These are phyloP conservation scores for Neurospora sp. DNA, from an alignment of 495 filamentous ascomycete genomes.

Conservation along the genomic window DNA sequence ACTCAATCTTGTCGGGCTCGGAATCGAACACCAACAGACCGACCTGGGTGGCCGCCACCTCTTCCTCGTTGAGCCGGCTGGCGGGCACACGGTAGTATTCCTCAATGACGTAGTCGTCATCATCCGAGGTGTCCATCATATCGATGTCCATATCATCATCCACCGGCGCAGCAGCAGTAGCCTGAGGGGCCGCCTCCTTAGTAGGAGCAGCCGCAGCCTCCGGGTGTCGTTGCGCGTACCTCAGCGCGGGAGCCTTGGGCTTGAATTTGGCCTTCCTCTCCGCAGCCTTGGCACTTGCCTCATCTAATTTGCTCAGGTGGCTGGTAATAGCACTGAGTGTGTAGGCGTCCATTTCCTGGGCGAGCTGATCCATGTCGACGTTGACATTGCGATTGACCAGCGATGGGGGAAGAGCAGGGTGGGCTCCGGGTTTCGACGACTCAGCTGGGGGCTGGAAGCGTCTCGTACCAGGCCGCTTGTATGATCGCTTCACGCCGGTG, in stretches of 20 bases:
- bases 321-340: constrained; percentile 38
- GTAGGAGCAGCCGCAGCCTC: constrained; percentile 10
- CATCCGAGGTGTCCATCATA: constrained; percentile 28
- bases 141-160: constrained; percentile 19
- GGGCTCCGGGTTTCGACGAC: background rate
- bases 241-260: constrained; percentile 35
- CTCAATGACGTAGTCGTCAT: constrained; percentile 42
- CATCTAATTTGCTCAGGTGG: constrained; percentile 28
- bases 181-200: constrained; percentile 2
- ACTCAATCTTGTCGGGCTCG: constrained; percentile 38
- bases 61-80: constrained; percentile 29
- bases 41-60: constrained; percentile 26
- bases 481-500: background rate
- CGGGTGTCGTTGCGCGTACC: constrained; percentile 41
- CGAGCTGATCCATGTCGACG: constrained; percentile 34
- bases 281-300: constrained; percentile 14
- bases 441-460: constrained; percentile 1
- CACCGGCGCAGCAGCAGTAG: constrained; percentile 15
- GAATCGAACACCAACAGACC: constrained; percentile 43
- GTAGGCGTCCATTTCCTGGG: constrained; percentile 39
- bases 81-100: constrained; percentile 44
- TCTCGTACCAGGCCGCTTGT: constrained; percentile 15
- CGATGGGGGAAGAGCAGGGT: constrained; percentile 30
- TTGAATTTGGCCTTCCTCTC: constrained; percentile 23
- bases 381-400: constrained; percentile 28